Evolutionary conservation across 345 rosid genomes (phyloP).

Genomic region (Triadica sebifera): DNA sequence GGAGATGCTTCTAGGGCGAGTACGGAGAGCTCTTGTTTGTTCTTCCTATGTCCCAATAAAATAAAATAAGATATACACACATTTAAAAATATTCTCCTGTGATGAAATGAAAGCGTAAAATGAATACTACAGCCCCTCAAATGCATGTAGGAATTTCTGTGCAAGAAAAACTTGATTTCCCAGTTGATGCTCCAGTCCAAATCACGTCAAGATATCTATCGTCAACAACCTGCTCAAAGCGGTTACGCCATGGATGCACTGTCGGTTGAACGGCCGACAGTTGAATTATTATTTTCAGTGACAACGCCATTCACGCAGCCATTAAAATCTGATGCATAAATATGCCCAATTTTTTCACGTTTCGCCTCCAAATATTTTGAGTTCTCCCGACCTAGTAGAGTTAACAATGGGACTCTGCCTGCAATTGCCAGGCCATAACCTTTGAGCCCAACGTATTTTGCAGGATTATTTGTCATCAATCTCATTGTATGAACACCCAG

Average conservation of each 20-base stretch:
- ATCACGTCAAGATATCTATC: background rate
- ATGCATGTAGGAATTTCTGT: background rate
- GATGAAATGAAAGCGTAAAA: no score
- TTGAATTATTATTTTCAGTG: conserved; percentile 3
- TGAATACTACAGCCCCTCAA: background rate
- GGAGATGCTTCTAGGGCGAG: no score
- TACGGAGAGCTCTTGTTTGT: no score
- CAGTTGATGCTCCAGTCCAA: background rate
- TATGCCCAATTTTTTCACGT: conserved; percentile 23
- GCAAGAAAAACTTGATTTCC: background rate
- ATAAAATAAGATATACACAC: no score
- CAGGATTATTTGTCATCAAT: conserved; percentile 33
- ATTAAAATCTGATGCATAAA: conserved; percentile 13
- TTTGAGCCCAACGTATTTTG: conserved; percentile 33
- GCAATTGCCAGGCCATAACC: conserved; percentile 29
- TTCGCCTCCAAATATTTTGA: conserved; percentile 27
- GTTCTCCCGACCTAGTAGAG: conserved; percentile 24
- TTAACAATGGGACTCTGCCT: conserved; percentile 30
- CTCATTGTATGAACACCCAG: conserved; percentile 30
- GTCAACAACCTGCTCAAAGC: background rate
- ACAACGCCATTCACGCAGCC: background rate
- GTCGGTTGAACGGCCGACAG: background rate
- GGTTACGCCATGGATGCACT: background rate
- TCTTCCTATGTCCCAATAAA: no score
- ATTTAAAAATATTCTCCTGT: no score